Conservation (phyloP, 257 asterid genomes). For the Fraxinus anomala region DNA sequence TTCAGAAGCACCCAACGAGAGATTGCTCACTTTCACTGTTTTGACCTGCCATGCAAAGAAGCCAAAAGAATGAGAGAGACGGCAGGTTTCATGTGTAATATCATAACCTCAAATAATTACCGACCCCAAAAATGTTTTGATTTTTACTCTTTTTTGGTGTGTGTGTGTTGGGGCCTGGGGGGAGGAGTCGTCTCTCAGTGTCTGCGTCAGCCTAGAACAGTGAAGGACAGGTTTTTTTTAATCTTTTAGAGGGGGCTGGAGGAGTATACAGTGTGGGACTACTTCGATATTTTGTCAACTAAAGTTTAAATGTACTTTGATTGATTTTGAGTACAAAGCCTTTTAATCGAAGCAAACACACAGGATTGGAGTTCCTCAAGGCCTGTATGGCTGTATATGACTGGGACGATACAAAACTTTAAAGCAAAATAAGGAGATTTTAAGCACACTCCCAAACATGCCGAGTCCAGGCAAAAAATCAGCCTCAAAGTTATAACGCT, state of each 20-base stretch:
- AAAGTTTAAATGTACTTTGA: neutral
- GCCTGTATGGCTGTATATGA: neutral
- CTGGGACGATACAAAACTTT: neutral
- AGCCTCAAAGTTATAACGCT: neutral
- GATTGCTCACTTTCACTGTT: slow-evolving; percentile 71
- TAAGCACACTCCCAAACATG: neutral
- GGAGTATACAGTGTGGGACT: neutral
- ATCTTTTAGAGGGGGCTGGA: neutral
- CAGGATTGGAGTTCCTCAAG: neutral
- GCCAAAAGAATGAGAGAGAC: slow-evolving; percentile 2
- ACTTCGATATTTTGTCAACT: neutral
- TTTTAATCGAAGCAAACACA: neutral
- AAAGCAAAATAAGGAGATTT: neutral
- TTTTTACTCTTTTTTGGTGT: neutral
- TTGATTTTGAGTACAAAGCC: neutral
- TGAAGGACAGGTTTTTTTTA: no score
- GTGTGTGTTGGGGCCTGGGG: neutral
- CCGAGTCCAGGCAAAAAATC: neutral
- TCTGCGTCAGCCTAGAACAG: no score
- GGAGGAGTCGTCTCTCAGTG: neutral
- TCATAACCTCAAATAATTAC: neutral
- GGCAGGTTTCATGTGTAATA: neutral
- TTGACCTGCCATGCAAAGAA: slow-evolving; percentile 42
- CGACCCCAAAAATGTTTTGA: neutral
- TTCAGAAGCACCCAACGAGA: slow-evolving; percentile 60